Evolutionary conservation across 2,329 filamentous ascomycete genomes (phyloP).

Genomic region (Cercospora sp.): DNA sequence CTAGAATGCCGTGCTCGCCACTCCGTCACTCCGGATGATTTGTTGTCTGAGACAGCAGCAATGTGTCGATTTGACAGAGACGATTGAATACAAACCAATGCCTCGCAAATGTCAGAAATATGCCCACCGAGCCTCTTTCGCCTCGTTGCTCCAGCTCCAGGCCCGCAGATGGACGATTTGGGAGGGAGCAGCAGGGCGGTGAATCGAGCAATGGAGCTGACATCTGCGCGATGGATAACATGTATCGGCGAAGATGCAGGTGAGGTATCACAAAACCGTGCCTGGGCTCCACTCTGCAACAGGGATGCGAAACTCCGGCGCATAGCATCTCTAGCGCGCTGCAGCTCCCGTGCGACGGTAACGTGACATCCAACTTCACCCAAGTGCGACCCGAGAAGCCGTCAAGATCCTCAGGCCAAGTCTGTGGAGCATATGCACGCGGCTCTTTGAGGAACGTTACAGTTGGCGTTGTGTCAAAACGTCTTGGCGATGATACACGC

Average conservation of each 20-base stretch:
- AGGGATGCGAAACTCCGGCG: constrained; percentile 10
- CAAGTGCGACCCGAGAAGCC: constrained; percentile 4
- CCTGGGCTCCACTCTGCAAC: constrained; percentile 3
- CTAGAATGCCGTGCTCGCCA: constrained; percentile 4
- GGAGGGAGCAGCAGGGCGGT: neutral
- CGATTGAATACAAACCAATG: neutral
- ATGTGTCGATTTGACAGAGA: neutral
- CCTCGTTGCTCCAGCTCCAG: neutral
- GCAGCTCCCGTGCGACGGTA: constrained; percentile 10
- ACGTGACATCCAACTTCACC: constrained; percentile 6
- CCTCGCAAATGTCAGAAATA: neutral
- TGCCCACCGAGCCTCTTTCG: neutral
- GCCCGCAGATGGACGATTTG: neutral
- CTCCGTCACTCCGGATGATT: constrained; percentile 6
- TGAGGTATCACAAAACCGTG: constrained; percentile 19
- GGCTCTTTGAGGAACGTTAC: constrained; percentile 6
- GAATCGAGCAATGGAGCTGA: neutral
- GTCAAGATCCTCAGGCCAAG: constrained; percentile 6
- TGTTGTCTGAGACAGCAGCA: constrained; percentile 12
- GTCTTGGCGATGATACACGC: neutral
- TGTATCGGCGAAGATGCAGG: constrained; percentile 1
- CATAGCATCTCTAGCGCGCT: constrained; percentile 10
- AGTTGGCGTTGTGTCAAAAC: constrained; percentile 5
- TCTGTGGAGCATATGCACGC: constrained; percentile 9
- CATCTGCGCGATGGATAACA: neutral